Base-by-base conservation (phyloP, 805 yeast genomes). In the Danielozyma ontarioensis region DNA sequence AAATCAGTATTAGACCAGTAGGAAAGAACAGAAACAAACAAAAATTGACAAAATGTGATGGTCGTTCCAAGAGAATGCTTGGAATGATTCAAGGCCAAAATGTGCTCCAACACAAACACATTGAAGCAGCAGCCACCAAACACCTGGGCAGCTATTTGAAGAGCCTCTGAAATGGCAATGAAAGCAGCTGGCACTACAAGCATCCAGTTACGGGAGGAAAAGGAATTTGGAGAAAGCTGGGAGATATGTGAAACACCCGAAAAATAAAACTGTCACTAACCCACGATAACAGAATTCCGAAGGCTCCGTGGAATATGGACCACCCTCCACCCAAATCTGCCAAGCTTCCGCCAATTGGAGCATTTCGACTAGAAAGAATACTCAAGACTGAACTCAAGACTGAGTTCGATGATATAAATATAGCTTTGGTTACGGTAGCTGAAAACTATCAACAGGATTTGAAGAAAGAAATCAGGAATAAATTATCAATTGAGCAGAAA, bases 61-160 rank as follows among this genome's bases (percentile, higher is more conserved):
- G 79, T 53, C 15, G 64, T 61, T 3, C 83, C 81, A 6, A 63
- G 47, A 28, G 72, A 50, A 16, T 59, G 47, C 11, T 44, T 36
- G 16, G 52, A 50, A 3, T 26, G 28, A 25, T 39, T 38, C 22
- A 35, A 30, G 25, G 38, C 26, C 2, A 80, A 53, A 13, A 82
- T 57, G 17, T 64, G 51, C 50, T 83, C 93, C 32, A 83, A 56
- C 1, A 83, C 67, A 37, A 74, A 61, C 18, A 80, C 88, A 51
- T 80, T 83, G 21, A 77, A 59, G 50, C 93, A 83, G 51, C 93
- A 83, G 3, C 89, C 87, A 0, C 84, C 83, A 47, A 80, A 77
- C 10, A 80, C 74, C 21, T 74, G 58, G 8, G 47, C 27, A 11
- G 33, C 24, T 3, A 40, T 35, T 18, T 23, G n/a, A n/a, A n/a